A percentile compares a stretch with the other conserved stretches of the same genome.
Conservation (phyloP, 2,329 filamentous ascomycete genomes). For the Aschersonia sp. region DNA sequence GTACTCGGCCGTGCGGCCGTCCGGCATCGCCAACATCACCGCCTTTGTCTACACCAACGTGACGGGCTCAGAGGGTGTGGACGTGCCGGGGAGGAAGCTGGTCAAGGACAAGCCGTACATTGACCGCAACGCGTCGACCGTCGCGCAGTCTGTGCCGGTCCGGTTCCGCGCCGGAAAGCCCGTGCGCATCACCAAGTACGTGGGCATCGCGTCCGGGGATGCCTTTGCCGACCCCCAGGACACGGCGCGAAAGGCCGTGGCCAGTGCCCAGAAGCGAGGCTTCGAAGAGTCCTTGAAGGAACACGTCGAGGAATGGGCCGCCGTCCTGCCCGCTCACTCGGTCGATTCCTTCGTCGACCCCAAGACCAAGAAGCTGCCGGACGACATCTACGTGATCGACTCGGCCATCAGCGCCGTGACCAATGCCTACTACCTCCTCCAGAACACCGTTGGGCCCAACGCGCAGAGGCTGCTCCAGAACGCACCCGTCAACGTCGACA, state of each 20-base stretch:
- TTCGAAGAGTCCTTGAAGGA: constrained; percentile 38
- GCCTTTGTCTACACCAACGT: constrained; percentile 34
- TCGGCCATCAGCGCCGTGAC: constrained; percentile 35
- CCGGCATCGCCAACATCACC: constrained; percentile 45
- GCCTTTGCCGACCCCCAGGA: constrained; percentile 44
- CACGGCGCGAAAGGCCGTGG: constrained; percentile 39
- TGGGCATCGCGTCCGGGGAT: constrained; percentile 55
- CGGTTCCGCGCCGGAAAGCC: constrained; percentile 35
- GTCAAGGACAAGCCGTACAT: constrained; percentile 19
- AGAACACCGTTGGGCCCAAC: constrained; percentile 32
- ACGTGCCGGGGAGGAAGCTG: constrained; percentile 16
- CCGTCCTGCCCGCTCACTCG: constrained; percentile 42
- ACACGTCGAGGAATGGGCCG: constrained; percentile 48
- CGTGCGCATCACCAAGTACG: constrained; percentile 47
- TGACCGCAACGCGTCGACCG: constrained; percentile 44
- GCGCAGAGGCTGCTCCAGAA: constrained; percentile 19
- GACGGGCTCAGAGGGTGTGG: constrained; percentile 22
- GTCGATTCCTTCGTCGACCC: constrained; percentile 46
- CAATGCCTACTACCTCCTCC: constrained; percentile 41
- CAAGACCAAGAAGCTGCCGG: constrained; percentile 39
- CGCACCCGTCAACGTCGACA: constrained; percentile 7
- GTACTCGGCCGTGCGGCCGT: constrained; percentile 49
- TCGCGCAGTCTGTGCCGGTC: constrained; percentile 45
- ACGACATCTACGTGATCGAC: constrained; percentile 40
- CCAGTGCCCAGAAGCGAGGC: constrained; percentile 29